Evolutionary conservation across 805 yeast genomes (phyloP).

Genomic region (Candida namnaoensis): DNA sequence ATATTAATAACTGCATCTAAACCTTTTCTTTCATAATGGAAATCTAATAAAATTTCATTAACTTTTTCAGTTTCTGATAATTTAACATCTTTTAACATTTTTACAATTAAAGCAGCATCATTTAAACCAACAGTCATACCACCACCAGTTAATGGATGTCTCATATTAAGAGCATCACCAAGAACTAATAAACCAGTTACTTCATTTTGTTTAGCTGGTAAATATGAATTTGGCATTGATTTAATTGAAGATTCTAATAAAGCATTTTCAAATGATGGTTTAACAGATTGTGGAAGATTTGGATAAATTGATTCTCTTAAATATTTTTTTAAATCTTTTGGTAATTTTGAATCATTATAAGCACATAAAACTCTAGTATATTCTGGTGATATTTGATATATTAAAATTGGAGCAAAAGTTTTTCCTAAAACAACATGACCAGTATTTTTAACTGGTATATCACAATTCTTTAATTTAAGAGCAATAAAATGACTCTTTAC

Average conservation of each 20-base stretch:
- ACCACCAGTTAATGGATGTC: conserved; percentile 98
- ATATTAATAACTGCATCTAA: conserved; percentile 84
- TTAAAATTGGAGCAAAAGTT: conserved; percentile 76
- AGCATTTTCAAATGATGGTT: conserved; percentile 65
- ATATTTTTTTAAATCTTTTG: conserved; percentile 59
- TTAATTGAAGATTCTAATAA: conserved; percentile 49
- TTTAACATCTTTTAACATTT: conserved; percentile 43
- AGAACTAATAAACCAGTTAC: conserved; percentile 71
- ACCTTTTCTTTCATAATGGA: conserved; percentile 71
- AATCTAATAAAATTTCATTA: conserved; percentile 40
- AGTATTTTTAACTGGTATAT: conserved; percentile 62
- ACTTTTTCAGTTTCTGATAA: conserved; percentile 53
- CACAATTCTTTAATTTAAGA: conserved; percentile 63
- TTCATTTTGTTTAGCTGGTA: conserved; percentile 67
- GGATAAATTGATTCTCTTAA: conserved; percentile 55
- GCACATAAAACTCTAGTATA: conserved; percentile 91
- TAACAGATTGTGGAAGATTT: conserved; percentile 51
- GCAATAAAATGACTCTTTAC: conserved; percentile 87
- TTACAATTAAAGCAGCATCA: conserved; percentile 67
- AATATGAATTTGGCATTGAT: conserved; percentile 90
- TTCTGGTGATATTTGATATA: conserved; percentile 76
- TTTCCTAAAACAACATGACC: conserved; percentile 87
- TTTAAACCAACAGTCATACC: conserved; percentile 97
- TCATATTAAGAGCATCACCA: conserved; percentile 95
- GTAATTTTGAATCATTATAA: conserved; percentile 63